These are phyloP conservation scores for Hypoxylon sp. DNA, from an alignment of 2,329 filamentous ascomycete species.

Conservation along the genomic window DNA sequence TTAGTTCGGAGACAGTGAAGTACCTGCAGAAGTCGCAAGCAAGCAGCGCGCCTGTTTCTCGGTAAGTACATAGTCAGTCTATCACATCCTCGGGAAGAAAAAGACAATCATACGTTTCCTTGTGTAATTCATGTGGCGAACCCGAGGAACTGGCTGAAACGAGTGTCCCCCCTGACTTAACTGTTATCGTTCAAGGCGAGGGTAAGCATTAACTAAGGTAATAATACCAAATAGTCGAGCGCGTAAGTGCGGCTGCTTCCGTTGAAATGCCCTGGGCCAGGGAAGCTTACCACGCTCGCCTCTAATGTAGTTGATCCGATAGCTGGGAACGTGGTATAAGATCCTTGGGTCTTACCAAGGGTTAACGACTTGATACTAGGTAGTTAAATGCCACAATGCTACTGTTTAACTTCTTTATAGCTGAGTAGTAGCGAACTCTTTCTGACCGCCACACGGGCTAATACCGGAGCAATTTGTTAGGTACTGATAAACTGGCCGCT, in stretches of 20 bases:
- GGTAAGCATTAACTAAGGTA: slow-evolving; percentile 42
- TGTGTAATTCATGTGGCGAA: slow-evolving; percentile 56
- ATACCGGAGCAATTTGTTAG: slow-evolving; percentile 37
- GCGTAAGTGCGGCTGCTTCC: slow-evolving; percentile 45
- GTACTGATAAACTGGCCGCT: slow-evolving; percentile 35
- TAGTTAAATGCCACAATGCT: slow-evolving; percentile 34
- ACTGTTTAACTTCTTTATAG: slow-evolving; percentile 34
- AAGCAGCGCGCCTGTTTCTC: slow-evolving; percentile 55
- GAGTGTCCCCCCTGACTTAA: slow-evolving; percentile 37
- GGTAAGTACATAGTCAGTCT: slow-evolving; percentile 41
- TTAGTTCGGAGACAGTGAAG: slow-evolving; percentile 12
- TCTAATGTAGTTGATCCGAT: slow-evolving; percentile 37
- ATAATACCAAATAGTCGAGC: slow-evolving; percentile 31
- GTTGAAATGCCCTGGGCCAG: slow-evolving; percentile 38
- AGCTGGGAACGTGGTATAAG: slow-evolving; percentile 38
- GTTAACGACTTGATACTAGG: slow-evolving; percentile 24
- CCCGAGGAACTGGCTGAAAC: slow-evolving; percentile 31
- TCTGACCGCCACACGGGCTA: slow-evolving; percentile 43
- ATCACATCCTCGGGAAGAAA: slow-evolving; percentile 17
- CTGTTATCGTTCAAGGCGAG: slow-evolving; percentile 32
- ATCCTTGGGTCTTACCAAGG: slow-evolving; percentile 27
- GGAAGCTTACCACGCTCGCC: slow-evolving; percentile 25
- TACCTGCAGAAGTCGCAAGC: slow-evolving; percentile 60
- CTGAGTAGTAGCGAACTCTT: slow-evolving; percentile 32
- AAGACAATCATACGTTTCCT: slow-evolving; percentile 54